Evolutionary conservation across 2,329 filamentous ascomycete genomes (phyloP).

Genomic region (Orbilia javanica): DNA sequence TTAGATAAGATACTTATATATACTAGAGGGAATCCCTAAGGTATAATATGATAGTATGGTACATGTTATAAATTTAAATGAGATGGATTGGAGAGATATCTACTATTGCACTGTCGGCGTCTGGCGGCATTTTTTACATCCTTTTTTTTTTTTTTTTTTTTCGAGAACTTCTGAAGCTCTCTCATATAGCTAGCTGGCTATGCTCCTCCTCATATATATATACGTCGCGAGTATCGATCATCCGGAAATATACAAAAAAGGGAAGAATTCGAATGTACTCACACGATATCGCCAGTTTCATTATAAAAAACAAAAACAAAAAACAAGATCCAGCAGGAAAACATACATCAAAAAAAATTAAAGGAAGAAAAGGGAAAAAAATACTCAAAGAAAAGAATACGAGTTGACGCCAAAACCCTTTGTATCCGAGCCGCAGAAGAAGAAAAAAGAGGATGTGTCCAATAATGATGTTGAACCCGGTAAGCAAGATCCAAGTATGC

Average conservation of each 20-base stretch:
- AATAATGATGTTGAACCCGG: slow-evolving; percentile 25
- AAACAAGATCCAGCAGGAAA: background rate
- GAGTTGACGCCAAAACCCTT: slow-evolving; percentile 49
- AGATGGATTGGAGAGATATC: slow-evolving; percentile 52
- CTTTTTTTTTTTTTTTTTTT: background rate
- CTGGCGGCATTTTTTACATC: background rate
- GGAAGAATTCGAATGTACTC: slow-evolving; percentile 12
- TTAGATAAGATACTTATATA: background rate
- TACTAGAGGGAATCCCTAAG: background rate
- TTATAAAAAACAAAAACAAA: too few species aligned
- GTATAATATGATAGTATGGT: background rate
- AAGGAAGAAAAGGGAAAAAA: background rate
- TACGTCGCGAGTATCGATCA: slow-evolving; percentile 8
- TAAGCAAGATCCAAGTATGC: slow-evolving; percentile 6
- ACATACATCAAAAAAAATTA: too few species aligned
- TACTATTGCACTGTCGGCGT: slow-evolving; percentile 23
- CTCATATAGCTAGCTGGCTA: background rate
- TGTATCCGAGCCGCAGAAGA: slow-evolving; percentile 43
- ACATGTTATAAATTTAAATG: slow-evolving; percentile 15
- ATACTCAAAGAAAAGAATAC: background rate
- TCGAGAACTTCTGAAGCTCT: background rate
- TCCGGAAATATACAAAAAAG: slow-evolving; percentile 23
- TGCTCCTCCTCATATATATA: background rate
- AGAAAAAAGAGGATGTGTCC: background rate
- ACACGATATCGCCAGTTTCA: slow-evolving; percentile 26